Evolutionary conservation across 148 eudicot genomes (phyloP).

Genomic region (Simmondsia chinensis): DNA sequence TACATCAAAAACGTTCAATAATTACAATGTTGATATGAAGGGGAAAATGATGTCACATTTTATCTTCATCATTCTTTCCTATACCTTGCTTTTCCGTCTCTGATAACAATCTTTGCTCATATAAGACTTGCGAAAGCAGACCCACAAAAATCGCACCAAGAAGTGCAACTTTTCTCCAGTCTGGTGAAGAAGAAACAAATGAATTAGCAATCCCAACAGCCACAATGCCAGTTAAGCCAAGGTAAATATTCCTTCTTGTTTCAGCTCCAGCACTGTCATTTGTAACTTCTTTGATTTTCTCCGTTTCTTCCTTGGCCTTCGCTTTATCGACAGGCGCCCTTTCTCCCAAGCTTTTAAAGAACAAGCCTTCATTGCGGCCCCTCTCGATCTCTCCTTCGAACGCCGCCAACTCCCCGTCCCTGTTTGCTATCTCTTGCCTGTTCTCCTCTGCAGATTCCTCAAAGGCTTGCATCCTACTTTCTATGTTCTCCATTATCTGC

Average conservation of each 20-base stretch:
- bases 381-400: slow-evolving; percentile 48
- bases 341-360: slow-evolving; percentile 56
- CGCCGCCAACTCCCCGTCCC: slow-evolving; percentile 49
- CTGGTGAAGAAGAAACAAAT: slow-evolving; percentile 30
- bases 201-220: slow-evolving; percentile 47
- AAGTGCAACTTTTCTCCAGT: slow-evolving; percentile 46
- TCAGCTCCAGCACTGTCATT: slow-evolving; percentile 42
- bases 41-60: slow-evolving; percentile 21
- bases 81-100: slow-evolving; percentile 17
- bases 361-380: slow-evolving; percentile 66
- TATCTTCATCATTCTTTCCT: slow-evolving; percentile 22
- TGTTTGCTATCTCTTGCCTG: slow-evolving; percentile 47
- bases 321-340: slow-evolving; percentile 33
- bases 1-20: too few species aligned
- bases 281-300: slow-evolving; percentile 35
- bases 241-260: slow-evolving; percentile 59
- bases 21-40: too few species aligned
- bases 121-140: slow-evolving; percentile 49
- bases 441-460: slow-evolving; percentile 60
- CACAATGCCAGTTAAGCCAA: slow-evolving; percentile 43
- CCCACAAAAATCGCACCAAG: slow-evolving; percentile 53
- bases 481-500: slow-evolving; percentile 85
- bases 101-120: slow-evolving; percentile 57
- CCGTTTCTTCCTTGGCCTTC: slow-evolving; percentile 45
- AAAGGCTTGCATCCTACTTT: slow-evolving; percentile 71